phyloP scores from a whole-genome alignment of 768 basidiomycete species.

The Phylloporus scabripes region DNA sequence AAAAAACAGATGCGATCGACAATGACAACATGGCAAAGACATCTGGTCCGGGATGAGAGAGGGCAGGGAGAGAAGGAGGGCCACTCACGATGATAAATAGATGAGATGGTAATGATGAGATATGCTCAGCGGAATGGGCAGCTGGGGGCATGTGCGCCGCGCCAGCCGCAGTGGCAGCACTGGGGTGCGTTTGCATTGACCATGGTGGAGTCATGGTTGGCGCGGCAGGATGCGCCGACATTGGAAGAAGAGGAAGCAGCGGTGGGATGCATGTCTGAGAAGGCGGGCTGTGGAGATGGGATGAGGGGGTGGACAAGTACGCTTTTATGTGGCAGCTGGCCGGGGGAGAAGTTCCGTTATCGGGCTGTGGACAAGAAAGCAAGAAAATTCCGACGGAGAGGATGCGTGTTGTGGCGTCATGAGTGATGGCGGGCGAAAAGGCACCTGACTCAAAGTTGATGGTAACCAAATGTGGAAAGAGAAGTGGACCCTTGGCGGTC shows the following conservation, averaged over 20 bases:
- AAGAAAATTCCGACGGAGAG: constrained; percentile 31
- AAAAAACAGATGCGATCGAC: constrained; percentile 29
- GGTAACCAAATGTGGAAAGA: constrained; percentile 15
- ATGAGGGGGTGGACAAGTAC: background rate
- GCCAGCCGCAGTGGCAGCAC: constrained; percentile 75
- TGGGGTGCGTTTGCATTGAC: constrained; percentile 59
- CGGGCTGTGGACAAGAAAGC: constrained; percentile 30
- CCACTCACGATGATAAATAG: constrained; percentile 28
- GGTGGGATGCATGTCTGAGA: constrained; percentile 17
- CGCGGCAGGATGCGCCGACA: constrained; percentile 22
- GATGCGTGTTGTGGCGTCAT: constrained; percentile 35
- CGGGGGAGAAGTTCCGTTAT: constrained; percentile 33
- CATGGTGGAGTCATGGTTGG: constrained; percentile 27
- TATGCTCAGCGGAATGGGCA: constrained; percentile 58
- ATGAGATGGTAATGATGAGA: constrained; percentile 7
- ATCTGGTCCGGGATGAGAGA: constrained; percentile 8
- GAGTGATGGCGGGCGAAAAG: constrained; percentile 32
- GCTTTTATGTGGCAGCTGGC: constrained; percentile 28
- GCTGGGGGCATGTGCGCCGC: constrained; percentile 51
- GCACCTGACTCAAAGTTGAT: constrained; percentile 27
- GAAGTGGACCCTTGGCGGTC: constrained; percentile 25
- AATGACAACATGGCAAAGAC: constrained; percentile 25
- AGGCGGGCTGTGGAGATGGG: constrained; percentile 1
- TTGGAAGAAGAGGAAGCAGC: constrained; percentile 6
- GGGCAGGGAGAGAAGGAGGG: background rate